Evolutionary conservation across 2,329 filamentous ascomycete genomes (phyloP), one percentile per base, ranked within the genome.

Genomic region (Claviceps sp.): DNA sequence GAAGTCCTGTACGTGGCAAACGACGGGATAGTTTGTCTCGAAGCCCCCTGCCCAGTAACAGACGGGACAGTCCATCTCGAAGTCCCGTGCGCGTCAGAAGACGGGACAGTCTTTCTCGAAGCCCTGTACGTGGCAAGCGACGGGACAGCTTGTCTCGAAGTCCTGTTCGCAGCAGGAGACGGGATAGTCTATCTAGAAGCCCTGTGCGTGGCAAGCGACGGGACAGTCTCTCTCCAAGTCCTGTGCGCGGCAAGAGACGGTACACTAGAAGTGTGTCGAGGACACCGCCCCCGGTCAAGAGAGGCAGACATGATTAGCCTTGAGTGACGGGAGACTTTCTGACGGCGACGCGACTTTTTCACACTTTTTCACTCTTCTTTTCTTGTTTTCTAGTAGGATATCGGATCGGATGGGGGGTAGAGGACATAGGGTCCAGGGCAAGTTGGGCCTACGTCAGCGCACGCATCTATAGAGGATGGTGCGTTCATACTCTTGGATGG

Each of bases 251-350:
- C 53, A 52, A 52, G 47, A 47, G 47, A 30, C 49, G 61, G 26
- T 59, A 64, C 50, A 65, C 62, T 47, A 61, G 63, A 44, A 65
- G 63, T 51, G 54, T 61, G 22, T 65, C 63, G 20, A 54, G 60
- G 47, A 65, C 63, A 26, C 63, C 63, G 38, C 62, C 63, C 8
- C 63, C 63, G 9, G 54, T 62, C 52, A 65, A 65, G 54, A 61
- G 62, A 48, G 63, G 62, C 40, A 60, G 63, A 45, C 60, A 59
- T 16, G 59, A 57, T 52, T 63, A 53, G 61, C 1, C 5, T 20
- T 26, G 42, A n/a, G 20, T 37, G 13, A 14, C 5, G 14, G 13
- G 8, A 1, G 26, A 14, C 13, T 8, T 46, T 26, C 8, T 47
- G n/a, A 18, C 4, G 56, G 48, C 18, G 11, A 7, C 11, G 45